Percentiles rank a stretch among this genome's conserved stretches.
These are phyloP conservation scores for Saccharomyces hybrid DNA, from an alignment of 1,139 yeast genomes.

Conservation along the genomic window DNA sequence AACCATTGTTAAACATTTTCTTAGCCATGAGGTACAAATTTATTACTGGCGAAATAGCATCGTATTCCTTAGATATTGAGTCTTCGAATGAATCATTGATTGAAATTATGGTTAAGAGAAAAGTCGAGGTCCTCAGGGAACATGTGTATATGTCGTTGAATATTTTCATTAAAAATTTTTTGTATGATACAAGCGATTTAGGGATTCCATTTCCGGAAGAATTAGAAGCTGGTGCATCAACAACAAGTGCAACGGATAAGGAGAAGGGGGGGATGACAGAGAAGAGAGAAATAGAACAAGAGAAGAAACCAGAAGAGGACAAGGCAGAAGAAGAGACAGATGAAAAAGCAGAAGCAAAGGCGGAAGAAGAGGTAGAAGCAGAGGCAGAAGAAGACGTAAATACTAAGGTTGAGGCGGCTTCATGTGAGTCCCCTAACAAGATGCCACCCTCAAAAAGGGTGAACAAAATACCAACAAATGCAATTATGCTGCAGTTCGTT, in stretches of 20 bases:
- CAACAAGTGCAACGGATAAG: neutral
- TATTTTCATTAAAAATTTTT: constrained; percentile 21
- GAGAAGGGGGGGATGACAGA: neutral
- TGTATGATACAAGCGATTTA: constrained; percentile 10
- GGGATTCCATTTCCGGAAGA: constrained; percentile 12
- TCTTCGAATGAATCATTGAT: constrained; percentile 35
- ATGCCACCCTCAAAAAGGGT: neutral
- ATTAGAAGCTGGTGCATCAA: neutral
- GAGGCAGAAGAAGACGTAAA: neutral
- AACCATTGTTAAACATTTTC: constrained; percentile 39
- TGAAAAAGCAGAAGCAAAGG: neutral
- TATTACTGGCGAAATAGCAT: constrained; percentile 50
- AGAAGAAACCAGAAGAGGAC: neutral
- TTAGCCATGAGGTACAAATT: constrained; percentile 52
- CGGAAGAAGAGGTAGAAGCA: neutral
- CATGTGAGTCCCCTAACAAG: too few species aligned
- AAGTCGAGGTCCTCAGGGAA: constrained; percentile 78
- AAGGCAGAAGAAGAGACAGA: neutral
- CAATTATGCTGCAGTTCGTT: constrained; percentile 24
- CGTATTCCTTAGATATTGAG: constrained; percentile 39
- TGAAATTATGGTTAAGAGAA: constrained; percentile 67
- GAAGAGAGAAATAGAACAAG: neutral
- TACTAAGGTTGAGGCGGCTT: constrained; percentile 4
- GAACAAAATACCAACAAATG: constrained; percentile 15
- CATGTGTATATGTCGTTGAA: constrained; percentile 29